These are phyloP conservation scores for Novymonas esmeraldas DNA, from an alignment of 208 protist genomes.

Conservation along the genomic window DNA sequence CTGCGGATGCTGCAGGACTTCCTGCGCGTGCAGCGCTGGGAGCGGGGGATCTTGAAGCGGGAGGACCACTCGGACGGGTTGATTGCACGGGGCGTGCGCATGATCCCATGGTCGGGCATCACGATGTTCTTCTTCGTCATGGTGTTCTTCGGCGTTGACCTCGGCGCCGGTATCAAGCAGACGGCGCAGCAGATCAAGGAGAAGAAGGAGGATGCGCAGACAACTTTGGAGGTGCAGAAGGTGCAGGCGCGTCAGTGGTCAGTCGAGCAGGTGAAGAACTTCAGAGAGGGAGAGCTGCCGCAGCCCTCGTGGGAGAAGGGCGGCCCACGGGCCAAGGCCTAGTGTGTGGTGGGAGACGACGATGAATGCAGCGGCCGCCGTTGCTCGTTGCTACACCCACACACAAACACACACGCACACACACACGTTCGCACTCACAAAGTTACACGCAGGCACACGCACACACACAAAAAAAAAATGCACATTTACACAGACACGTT, in stretches of 20 bases:
- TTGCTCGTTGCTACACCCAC: too few species aligned
- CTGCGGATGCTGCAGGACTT: conserved; percentile 77
- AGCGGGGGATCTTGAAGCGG: conserved; percentile 64
- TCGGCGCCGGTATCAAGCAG: conserved; percentile 78
- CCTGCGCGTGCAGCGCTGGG: conserved; percentile 70
- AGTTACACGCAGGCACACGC: too few species aligned
- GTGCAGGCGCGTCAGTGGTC: conserved; percentile 80
- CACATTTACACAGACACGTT: too few species aligned
- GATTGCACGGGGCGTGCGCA: conserved; percentile 48
- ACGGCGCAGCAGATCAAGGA: conserved; percentile 71
- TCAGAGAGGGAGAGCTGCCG: conserved; percentile 59
- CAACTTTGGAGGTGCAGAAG: conserved; percentile 62
- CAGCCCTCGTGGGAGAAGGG: conserved; percentile 77
- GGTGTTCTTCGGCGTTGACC: conserved; percentile 86
- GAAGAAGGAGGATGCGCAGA: conserved; percentile 77
- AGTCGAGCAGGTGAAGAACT: conserved; percentile 78
- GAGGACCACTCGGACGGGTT: conserved; percentile 52
- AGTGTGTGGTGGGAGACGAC: too few species aligned
- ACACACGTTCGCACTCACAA: too few species aligned
- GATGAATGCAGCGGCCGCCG: too few species aligned
- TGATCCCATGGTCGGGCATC: conserved; percentile 79
- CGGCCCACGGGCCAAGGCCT: conserved; percentile 45
- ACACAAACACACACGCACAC: too few species aligned
- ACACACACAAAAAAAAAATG: too few species aligned
- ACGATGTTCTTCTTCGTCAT: conserved; percentile 85